Evolutionary conservation across 2,329 filamentous ascomycete species (phyloP).

Genomic region (Pseudonectria buxi): DNA sequence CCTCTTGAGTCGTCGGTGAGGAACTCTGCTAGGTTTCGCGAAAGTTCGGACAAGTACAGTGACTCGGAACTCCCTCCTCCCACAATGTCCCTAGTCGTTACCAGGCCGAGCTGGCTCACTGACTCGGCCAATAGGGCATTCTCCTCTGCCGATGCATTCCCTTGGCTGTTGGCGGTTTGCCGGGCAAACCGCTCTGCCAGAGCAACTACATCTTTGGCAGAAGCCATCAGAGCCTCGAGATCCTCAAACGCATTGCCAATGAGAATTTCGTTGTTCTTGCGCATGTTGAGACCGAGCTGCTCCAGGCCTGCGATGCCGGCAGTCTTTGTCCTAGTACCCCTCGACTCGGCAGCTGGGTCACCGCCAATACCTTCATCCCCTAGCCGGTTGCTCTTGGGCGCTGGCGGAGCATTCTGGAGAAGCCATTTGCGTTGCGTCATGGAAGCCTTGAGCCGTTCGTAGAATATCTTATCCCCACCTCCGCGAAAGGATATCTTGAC

Average conservation of each 20-base stretch:
- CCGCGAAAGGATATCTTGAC: conserved; percentile 89
- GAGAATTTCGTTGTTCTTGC: conserved; percentile 86
- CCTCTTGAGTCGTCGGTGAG: conserved; percentile 78
- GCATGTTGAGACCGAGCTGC: conserved; percentile 72
- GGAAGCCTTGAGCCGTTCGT: conserved; percentile 79
- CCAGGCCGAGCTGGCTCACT: conserved; percentile 68
- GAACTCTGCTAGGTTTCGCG: conserved; percentile 81
- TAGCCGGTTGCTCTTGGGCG: conserved; percentile 55
- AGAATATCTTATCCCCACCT: conserved; percentile 84
- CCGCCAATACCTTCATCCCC: conserved; percentile 29
- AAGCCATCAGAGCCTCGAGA: conserved; percentile 92
- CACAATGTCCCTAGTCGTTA: conserved; percentile 94
- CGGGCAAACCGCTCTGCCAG: conserved; percentile 82
- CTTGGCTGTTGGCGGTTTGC: conserved; percentile 54
- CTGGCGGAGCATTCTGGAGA: conserved; percentile 78
- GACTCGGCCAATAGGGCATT: conserved; percentile 73
- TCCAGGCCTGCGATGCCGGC: conserved; percentile 92
- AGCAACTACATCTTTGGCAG: conserved; percentile 90
- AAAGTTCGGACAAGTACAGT: conserved; percentile 81
- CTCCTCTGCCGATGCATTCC: conserved; percentile 60
- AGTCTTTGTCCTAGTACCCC: conserved; percentile 43
- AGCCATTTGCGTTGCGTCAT: conserved; percentile 95
- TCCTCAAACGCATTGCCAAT: conserved; percentile 95
- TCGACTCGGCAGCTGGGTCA: conserved; percentile 18
- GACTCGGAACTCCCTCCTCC: conserved; percentile 68